Conservation (phyloP, 2,329 filamentous ascomycete genomes). For the Epichloe glyceriae region DNA sequence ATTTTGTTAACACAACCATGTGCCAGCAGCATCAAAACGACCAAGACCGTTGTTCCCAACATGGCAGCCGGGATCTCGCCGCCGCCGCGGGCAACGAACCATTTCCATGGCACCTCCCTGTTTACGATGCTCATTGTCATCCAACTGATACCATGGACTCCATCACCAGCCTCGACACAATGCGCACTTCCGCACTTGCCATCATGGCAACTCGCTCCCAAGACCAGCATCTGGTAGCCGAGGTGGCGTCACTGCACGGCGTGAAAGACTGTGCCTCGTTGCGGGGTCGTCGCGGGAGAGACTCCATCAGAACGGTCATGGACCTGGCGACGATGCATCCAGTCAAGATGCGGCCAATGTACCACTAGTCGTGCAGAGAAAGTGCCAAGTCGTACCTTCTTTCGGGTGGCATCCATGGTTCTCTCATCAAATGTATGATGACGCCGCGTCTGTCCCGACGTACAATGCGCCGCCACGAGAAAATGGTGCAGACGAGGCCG, state of each 20-base stretch:
- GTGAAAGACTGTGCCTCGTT: constrained; percentile 15
- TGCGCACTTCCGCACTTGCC: constrained; percentile 54
- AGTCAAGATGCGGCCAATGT: neutral
- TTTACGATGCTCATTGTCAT: constrained; percentile 74
- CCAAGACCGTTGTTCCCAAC: neutral
- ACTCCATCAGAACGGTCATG: neutral
- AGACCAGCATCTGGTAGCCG: constrained; percentile 60
- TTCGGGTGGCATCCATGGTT: constrained; percentile 89
- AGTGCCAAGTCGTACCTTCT: constrained; percentile 41
- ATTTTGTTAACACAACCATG: neutral
- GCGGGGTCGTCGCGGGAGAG: neutral
- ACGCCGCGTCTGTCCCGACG: constrained; percentile 27
- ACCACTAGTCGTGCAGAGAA: neutral
- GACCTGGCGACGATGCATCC: neutral
- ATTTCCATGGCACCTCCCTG: constrained; percentile 58
- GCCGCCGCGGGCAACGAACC: neutral
- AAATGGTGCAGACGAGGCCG: constrained; percentile 11
- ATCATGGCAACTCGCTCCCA: constrained; percentile 67
- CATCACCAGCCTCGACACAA: constrained; percentile 42
- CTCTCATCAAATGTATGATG: constrained; percentile 61
- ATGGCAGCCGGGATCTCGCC: neutral
- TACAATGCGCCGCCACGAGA: constrained; percentile 15
- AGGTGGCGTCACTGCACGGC: constrained; percentile 45
- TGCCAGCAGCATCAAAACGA: constrained; percentile 1
- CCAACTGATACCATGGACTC: constrained; percentile 65